Evolutionary conservation across 1,284 basidiomycete species (phyloP).

Genomic region (Ceratobasidium sp.): DNA sequence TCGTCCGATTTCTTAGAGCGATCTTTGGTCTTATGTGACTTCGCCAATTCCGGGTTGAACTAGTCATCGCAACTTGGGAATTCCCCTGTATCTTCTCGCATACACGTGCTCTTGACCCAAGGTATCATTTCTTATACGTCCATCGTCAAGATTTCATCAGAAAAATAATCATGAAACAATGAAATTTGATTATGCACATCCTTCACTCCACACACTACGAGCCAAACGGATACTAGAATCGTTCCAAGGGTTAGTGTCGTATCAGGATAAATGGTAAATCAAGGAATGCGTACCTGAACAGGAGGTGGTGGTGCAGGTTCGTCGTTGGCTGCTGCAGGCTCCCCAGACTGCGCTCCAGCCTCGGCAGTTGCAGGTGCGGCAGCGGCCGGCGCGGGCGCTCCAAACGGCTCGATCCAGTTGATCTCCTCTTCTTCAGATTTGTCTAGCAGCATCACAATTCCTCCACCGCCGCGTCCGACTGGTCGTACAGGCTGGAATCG

Average conservation of each 20-base stretch:
- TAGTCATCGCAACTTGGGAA: neutral
- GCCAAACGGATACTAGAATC: conserved; percentile 29
- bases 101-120: neutral
- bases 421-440: conserved; percentile 54
- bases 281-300: conserved; percentile 30
- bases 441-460: conserved; percentile 62
- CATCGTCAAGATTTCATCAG: neutral
- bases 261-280: neutral
- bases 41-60: no score
- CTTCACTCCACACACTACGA: conserved; percentile 1
- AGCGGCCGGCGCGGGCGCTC: conserved; percentile 52
- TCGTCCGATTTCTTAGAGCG: no score
- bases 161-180: neutral
- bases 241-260: neutral
- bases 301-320: conserved; percentile 34
- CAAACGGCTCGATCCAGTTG: conserved; percentile 59
- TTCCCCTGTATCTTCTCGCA: neutral
- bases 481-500: conserved; percentile 94
- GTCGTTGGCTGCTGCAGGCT: neutral
- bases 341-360: neutral
- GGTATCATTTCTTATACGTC: no score
- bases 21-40: no score
- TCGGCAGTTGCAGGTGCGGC: conserved; percentile 48
- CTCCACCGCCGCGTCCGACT: conserved; percentile 67
- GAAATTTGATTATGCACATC: conserved; percentile 18